phyloP scores from a whole-genome alignment of 495 filamentous ascomycete genomes.

The Chaetomium tenue region DNA sequence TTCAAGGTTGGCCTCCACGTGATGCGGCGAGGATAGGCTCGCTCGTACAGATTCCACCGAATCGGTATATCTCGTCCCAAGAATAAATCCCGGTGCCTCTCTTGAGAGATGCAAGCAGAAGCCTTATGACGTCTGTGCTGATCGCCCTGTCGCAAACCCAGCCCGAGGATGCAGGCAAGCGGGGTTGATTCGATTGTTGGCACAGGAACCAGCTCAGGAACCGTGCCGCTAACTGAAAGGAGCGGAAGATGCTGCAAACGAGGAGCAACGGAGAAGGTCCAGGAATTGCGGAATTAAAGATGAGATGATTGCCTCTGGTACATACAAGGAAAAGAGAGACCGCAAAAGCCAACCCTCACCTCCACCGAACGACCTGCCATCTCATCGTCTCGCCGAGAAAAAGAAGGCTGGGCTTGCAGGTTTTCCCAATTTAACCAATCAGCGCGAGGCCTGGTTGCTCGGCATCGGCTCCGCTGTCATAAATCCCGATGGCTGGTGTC shows the following conservation, averaged over 20 bases:
- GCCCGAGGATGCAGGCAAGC: neutral
- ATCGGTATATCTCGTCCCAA: neutral
- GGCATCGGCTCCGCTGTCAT: neutral
- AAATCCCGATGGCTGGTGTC: neutral
- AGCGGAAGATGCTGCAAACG: neutral
- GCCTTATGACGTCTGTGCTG: constrained; percentile 9
- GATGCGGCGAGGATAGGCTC: neutral
- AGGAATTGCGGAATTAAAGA: neutral
- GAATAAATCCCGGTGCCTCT: neutral
- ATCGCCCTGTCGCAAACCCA: neutral
- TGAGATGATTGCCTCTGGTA: too few relatives aligned
- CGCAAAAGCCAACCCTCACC: neutral
- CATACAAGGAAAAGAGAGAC: neutral
- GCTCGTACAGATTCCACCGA: neutral
- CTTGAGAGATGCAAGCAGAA: neutral
- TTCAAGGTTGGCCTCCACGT: neutral
- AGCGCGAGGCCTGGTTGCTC: neutral
- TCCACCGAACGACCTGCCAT: neutral
- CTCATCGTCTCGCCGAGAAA: neutral
- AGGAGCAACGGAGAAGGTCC: neutral
- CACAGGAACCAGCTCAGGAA: constrained; percentile 4
- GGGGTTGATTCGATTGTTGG: neutral
- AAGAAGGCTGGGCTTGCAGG: neutral
- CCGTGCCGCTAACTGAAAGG: neutral
- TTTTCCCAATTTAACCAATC: neutral